Conservation (phyloP, 2,329 filamentous ascomycete genomes). For the Dryadomyces sulphureus region DNA sequence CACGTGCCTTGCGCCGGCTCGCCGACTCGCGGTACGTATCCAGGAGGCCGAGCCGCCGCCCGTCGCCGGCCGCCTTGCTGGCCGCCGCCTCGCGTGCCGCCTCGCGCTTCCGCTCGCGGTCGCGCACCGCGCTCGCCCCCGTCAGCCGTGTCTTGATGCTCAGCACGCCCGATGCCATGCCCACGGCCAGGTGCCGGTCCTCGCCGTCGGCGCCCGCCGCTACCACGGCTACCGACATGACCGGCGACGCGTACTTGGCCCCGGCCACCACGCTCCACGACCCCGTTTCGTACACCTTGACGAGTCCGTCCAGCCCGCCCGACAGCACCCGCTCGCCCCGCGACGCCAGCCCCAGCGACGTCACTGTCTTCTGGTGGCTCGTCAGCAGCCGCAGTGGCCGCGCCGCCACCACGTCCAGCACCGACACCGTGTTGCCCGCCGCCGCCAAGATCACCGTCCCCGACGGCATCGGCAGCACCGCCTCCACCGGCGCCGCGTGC, state of each 20-base stretch:
- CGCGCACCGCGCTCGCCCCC: slow-evolving; percentile 9
- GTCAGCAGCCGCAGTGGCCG: slow-evolving; percentile 74
- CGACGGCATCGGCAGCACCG: slow-evolving; percentile 72
- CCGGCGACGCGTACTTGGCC: slow-evolving; percentile 82
- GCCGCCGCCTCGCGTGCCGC: slow-evolving; percentile 32
- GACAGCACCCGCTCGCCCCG: slow-evolving; percentile 69
- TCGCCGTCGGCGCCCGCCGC: slow-evolving; percentile 50
- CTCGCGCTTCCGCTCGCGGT: slow-evolving; percentile 24
- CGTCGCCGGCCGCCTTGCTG: background rate
- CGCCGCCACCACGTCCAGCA: slow-evolving; percentile 83
- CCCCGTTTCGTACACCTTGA: slow-evolving; percentile 91
- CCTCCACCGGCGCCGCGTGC: slow-evolving; percentile 77
- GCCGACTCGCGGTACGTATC: slow-evolving; percentile 26
- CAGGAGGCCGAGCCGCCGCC: slow-evolving; percentile 55
- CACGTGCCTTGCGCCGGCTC: background rate
- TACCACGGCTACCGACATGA: slow-evolving; percentile 71
- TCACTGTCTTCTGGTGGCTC: slow-evolving; percentile 97
- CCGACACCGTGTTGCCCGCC: slow-evolving; percentile 73
- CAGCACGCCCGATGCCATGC: slow-evolving; percentile 86
- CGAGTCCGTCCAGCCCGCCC: slow-evolving; percentile 83
- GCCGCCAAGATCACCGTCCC: slow-evolving; percentile 78
- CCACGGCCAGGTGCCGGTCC: slow-evolving; percentile 87
- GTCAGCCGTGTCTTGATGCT: slow-evolving; percentile 13
- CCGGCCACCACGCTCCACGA: slow-evolving; percentile 95
- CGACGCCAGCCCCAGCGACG: slow-evolving; percentile 68